phyloP scores from a whole-genome alignment of 2,329 filamentous ascomycete genomes.

The Aspergillus bombycis region DNA sequence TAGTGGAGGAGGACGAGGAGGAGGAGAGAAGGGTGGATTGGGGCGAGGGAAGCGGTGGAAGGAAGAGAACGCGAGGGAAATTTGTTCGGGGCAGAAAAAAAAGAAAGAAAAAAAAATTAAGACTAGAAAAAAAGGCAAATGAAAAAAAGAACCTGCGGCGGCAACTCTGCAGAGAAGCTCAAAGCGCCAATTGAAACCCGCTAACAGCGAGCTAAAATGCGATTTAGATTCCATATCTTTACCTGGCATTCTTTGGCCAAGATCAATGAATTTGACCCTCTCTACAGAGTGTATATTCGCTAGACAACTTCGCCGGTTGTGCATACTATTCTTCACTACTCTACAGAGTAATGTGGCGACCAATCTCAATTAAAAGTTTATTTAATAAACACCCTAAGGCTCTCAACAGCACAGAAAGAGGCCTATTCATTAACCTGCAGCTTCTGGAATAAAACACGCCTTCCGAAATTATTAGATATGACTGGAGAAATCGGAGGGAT shows the following conservation, averaged over 20 bases:
- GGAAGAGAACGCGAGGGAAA: slow-evolving; percentile 20
- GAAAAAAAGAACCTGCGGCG: slow-evolving; percentile 6
- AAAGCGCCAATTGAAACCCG: neutral
- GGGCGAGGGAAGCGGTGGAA: slow-evolving; percentile 17
- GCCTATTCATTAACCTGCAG: neutral
- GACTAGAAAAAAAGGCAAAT: no score
- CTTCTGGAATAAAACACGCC: neutral
- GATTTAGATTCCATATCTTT: neutral
- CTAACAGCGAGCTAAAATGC: neutral
- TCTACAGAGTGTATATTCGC: neutral
- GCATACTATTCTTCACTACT: neutral
- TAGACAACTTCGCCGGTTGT: neutral
- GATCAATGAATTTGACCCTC: neutral
- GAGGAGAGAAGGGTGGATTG: neutral
- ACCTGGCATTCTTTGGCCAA: neutral
- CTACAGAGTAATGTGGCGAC: neutral
- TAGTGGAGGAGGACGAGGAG: neutral
- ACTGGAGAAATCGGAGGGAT: neutral
- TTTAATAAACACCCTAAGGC: neutral
- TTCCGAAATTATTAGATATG: neutral
- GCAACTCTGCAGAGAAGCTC: neutral
- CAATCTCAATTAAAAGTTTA: neutral
- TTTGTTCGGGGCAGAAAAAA: slow-evolving; percentile 18
- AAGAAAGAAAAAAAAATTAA: slow-evolving; percentile 12
- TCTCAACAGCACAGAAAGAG: no score